Evolutionary conservation across 2,329 filamentous ascomycete species (phyloP).

Genomic region (Talaromyces sp.): DNA sequence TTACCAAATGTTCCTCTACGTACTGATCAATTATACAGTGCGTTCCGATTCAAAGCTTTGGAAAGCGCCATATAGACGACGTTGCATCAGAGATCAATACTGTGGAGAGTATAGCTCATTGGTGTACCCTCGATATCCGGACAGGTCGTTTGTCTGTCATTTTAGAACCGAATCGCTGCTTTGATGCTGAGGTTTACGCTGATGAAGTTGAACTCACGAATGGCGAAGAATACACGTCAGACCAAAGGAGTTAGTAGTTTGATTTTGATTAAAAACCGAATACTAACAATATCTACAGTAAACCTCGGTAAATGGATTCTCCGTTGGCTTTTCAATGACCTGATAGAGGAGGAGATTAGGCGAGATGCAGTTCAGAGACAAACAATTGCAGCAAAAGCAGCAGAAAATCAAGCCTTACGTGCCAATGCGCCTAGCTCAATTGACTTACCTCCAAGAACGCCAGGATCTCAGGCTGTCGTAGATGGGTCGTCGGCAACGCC

Average conservation of each 20-base stretch:
- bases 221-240: slow-evolving; percentile 77
- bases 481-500: slow-evolving; percentile 49
- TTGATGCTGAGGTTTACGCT: slow-evolving; percentile 95
- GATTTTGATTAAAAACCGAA: background rate
- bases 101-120: slow-evolving; percentile 82
- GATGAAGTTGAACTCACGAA: slow-evolving; percentile 77
- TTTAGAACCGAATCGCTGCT: slow-evolving; percentile 90
- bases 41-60: slow-evolving; percentile 82
- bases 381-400: slow-evolving; percentile 60
- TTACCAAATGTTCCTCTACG: slow-evolving; percentile 19
- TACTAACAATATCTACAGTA: slow-evolving; percentile 51
- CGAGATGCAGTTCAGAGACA: slow-evolving; percentile 73
- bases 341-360: slow-evolving; percentile 86
- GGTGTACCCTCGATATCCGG: slow-evolving; percentile 92
- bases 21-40: slow-evolving; percentile 55
- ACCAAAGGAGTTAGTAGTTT: slow-evolving; percentile 75
- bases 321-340: slow-evolving; percentile 81
- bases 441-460: slow-evolving; percentile 13
- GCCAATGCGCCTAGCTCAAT: slow-evolving; percentile 16
- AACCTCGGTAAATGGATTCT: slow-evolving; percentile 97
- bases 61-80: slow-evolving; percentile 89
- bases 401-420: slow-evolving; percentile 45
- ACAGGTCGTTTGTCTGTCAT: slow-evolving; percentile 89
- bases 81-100: slow-evolving; percentile 85
- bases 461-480: slow-evolving; percentile 7